These are phyloP conservation scores for Madurella fahalii DNA, from an alignment of 2,329 filamentous ascomycete genomes.

Conservation along the genomic window DNA sequence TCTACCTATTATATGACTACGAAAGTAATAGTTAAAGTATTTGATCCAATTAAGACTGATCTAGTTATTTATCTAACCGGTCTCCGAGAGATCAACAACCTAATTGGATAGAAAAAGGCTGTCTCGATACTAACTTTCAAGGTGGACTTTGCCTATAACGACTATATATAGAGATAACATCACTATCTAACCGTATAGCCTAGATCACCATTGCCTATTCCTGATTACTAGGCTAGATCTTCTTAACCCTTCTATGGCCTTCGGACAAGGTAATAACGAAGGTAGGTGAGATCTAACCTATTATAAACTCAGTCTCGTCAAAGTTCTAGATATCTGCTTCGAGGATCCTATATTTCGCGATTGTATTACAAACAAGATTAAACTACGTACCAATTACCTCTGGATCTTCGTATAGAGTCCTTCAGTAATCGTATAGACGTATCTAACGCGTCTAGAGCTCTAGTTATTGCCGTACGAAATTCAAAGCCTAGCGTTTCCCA, in stretches of 20 bases:
- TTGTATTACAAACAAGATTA: neutral
- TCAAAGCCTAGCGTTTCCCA: slow-evolving; percentile 20
- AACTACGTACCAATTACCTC: neutral
- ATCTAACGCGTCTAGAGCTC: slow-evolving; percentile 25
- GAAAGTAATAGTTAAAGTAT: neutral
- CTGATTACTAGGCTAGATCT: neutral
- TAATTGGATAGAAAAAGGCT: neutral
- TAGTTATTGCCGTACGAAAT: slow-evolving; percentile 6
- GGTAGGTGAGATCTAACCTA: slow-evolving; percentile 25
- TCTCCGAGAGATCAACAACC: neutral
- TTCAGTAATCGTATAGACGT: slow-evolving; percentile 25
- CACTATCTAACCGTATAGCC: neutral
- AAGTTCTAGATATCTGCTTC: no score
- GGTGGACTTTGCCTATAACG: slow-evolving; percentile 1
- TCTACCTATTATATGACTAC: neutral
- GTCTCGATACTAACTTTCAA: neutral
- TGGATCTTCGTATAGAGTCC: slow-evolving; percentile 25
- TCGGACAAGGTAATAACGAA: neutral
- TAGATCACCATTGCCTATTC: neutral
- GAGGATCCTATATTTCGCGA: slow-evolving; percentile 18
- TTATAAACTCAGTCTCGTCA: slow-evolving; percentile 32
- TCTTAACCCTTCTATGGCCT: neutral
- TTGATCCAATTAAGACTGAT: slow-evolving; percentile 1
- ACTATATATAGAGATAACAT: neutral
- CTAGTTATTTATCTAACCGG: neutral